Base-by-base conservation (phyloP, 2,329 filamentous ascomycete species). In the Stachybotrys chlorohalonatus region DNA sequence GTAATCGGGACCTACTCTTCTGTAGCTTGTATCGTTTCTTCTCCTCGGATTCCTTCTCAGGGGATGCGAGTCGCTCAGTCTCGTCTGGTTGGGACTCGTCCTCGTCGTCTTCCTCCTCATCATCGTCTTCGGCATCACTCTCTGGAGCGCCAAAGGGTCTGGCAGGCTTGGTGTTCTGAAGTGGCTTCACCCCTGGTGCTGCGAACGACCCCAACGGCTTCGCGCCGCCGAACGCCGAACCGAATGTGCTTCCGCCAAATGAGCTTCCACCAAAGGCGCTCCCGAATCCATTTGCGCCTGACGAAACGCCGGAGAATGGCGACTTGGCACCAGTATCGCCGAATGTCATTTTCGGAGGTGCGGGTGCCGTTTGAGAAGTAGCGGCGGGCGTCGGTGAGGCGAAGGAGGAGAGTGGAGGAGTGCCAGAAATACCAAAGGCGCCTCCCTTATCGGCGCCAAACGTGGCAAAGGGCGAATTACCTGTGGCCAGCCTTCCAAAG, bases 91-190 rank as follows among this genome's bases (percentile, higher is more conserved):
- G 74, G 68, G 51, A 73, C 70, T 66, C 67, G n/a, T 67, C 73
- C 3, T 75, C 73, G 70, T 66, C 67, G n/a, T 67, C 73, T 3
- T 75, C 73, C 6, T 55, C 70, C 2, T 69, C 71, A 1, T 68
- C 68, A 1, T 68, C 70, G 6, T 59, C 72, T 47, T 83, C 82
- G 3, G 74, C 78, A 51, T 85, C 84, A 56, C 82, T 86, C 46
- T 85, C 84, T 1, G 89, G 82, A 11, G 89, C 87, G 36, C 90
- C 90, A 66, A 96, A 94, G 0, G 89, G 81, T 69, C 83, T 89
- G 4, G 80, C 77, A 13, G 83, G 77, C 67, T 88, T 89, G 56
- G 78, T 77, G 55, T 75, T 81, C 63, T 75, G 78, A 46, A 79
- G 70, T 11, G 71, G 55, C 47, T 68, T 70, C 16, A 53, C 71